Percentiles rank a stretch among this genome's conserved stretches.
Conservation (phyloP, 495 filamentous ascomycete species). For the Penicillium paradoxum region DNA sequence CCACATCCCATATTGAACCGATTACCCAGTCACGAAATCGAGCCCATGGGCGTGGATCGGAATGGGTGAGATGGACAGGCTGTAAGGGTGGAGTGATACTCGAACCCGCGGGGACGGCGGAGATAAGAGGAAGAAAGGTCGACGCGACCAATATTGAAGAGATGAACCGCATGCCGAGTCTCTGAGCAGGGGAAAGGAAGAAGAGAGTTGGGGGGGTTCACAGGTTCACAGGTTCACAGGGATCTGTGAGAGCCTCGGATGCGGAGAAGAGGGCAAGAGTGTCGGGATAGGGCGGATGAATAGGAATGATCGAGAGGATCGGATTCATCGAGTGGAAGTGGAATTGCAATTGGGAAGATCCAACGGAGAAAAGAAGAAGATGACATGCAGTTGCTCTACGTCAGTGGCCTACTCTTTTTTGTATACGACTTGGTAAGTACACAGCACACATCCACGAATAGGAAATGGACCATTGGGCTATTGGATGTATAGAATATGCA, state of each 20-base stretch:
- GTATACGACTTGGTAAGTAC: too few relatives aligned
- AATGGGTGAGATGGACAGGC: constrained; percentile 31
- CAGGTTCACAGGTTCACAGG: neutral
- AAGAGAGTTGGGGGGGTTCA: neutral
- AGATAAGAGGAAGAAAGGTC: constrained; percentile 17
- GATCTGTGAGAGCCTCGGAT: neutral
- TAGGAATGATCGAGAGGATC: neutral
- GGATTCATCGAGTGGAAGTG: too few relatives aligned
- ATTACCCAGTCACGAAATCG: constrained; percentile 62
- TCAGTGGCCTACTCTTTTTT: neutral
- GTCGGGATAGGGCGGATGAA: neutral
- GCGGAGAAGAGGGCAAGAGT: neutral
- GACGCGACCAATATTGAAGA: constrained; percentile 27
- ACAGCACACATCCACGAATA: too few relatives aligned
- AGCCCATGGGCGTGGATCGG: constrained; percentile 38
- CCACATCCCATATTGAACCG: constrained; percentile 56
- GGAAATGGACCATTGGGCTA: too few relatives aligned
- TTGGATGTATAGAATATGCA: too few relatives aligned
- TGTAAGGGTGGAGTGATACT: constrained; percentile 38
- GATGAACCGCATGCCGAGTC: constrained; percentile 13
- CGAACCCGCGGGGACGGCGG: constrained; percentile 41
- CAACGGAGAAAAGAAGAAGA: neutral
- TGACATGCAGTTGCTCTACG: neutral
- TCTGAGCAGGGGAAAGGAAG: neutral
- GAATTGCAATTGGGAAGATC: neutral